A percentile compares a stretch with the other conserved stretches of the same genome.
Evolutionary conservation across 345 rosid genomes (phyloP).

Genomic region (Hevea brasiliensis): DNA sequence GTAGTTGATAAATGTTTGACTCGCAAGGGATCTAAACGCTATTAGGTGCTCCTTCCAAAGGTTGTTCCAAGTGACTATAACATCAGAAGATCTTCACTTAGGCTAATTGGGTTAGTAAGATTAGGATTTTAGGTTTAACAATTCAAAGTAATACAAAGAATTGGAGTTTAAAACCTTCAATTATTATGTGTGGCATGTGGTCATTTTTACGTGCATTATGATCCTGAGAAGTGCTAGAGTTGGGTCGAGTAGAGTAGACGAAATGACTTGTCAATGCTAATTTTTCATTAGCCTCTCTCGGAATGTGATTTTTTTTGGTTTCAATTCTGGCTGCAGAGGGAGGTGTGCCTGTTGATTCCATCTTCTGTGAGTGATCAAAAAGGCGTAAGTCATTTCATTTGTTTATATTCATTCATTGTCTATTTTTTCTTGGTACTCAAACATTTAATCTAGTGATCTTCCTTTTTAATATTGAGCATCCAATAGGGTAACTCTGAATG

Average conservation of each 20-base stretch:
- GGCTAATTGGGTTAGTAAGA: neutral
- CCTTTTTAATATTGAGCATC: conserved; percentile 4
- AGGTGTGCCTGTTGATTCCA: conserved; percentile 81
- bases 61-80: neutral
- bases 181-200: neutral
- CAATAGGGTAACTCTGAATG: neutral
- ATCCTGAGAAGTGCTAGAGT: neutral
- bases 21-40: neutral
- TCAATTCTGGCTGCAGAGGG: conserved; percentile 65
- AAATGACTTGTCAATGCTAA: neutral
- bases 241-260: neutral
- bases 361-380: conserved; percentile 61
- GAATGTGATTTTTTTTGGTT: conserved; percentile 1
- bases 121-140: too few species aligned
- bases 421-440: neutral
- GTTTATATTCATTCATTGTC: neutral
- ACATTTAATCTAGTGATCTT: neutral
- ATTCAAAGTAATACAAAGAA: too few species aligned
- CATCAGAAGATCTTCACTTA: neutral
- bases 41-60: neutral
- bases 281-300: neutral
- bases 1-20: neutral
- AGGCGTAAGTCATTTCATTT: conserved; percentile 63
- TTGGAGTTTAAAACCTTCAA: too few species aligned
- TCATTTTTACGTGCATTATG: neutral